Conservation (phyloP, 106 monocot genomes). For the Hemerocallis citrina region DNA sequence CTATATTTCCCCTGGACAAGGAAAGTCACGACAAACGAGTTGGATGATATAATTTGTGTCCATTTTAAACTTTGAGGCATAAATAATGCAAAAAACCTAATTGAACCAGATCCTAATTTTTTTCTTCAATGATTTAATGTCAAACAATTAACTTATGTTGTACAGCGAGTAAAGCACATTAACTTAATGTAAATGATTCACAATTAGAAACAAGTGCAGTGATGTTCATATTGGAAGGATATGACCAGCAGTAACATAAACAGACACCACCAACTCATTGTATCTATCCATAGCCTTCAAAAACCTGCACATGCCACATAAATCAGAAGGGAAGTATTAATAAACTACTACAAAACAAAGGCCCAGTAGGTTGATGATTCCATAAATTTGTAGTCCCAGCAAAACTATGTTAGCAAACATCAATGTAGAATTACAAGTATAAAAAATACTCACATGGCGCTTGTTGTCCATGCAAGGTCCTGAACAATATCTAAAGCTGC, state of each 20-base stretch:
- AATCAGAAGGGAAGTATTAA: background rate
- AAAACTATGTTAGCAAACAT: background rate
- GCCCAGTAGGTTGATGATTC: background rate
- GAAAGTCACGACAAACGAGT: too few relatives aligned
- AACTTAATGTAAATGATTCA: background rate
- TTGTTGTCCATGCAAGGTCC: conserved; percentile 94
- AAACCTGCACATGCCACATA: conserved; percentile 49
- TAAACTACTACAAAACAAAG: background rate
- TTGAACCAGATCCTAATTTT: too few relatives aligned
- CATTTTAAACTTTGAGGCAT: too few relatives aligned
- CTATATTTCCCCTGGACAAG: too few relatives aligned
- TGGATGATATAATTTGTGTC: too few relatives aligned
- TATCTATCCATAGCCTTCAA: conserved; percentile 91
- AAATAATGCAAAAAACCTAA: too few relatives aligned
- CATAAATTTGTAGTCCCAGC: background rate
- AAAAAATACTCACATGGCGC: conserved; percentile 65
- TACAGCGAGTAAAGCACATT: background rate
- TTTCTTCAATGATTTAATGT: too few relatives aligned
- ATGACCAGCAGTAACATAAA: conserved; percentile 99
- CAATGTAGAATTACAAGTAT: background rate
- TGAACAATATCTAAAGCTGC: conserved; percentile 95
- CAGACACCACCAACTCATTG: conserved; percentile 91
- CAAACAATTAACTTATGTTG: too few relatives aligned
- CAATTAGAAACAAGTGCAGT: background rate
- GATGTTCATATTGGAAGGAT: conserved; percentile 38